Base-by-base conservation (phyloP, 179 eudicot species). In the Nepenthes alata region DNA sequence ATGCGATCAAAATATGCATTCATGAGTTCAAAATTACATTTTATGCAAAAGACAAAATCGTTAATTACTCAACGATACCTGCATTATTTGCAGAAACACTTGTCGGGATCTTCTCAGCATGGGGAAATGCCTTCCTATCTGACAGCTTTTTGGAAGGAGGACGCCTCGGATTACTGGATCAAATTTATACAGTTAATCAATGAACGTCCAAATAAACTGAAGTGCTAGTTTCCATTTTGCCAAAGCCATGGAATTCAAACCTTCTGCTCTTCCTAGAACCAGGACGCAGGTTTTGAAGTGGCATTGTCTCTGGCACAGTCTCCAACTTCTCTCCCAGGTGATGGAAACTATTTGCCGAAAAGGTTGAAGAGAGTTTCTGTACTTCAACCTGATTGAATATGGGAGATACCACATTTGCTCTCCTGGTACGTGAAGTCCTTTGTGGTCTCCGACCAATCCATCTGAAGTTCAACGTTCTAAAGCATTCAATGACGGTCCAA, bases 361-460 rank as follows among this genome's bases (percentile, higher is more conserved):
- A 78, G 53, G 80, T 81, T 55, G 82, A 77, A 66, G 83, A 73
- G 53, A 79, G 65, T 55, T 69, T 63, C 67, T 74, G 84, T 41
- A 64, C 70, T 59, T 91, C 96, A 62, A 82, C 94, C 34, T 73
- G 80, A 74, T 70, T 86, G 57, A 89, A 62, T 47, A 86, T 84
- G 16, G 95, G 89, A 45, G 86, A 82, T 48, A 80, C 81, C 65
- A 85, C 81, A 73, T 80, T 78, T 35, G 89, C 69, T 80, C 96
- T 84, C 79, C 91, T 81, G 52, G 83, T 80, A 53, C 98, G 91
- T 34, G 89, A 81, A 52, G 75, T 81, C 72, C 89, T 89, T 57
- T 83, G 95, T 63, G 95, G 88, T 70, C 89, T 81, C 80, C 84
- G 98, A 69, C 85, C 91, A 77, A 45, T 86, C 96, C 93, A 89